These are phyloP conservation scores for Xylariaceae sp. DNA, from an alignment of 2,329 filamentous ascomycete genomes.

Conservation along the genomic window DNA sequence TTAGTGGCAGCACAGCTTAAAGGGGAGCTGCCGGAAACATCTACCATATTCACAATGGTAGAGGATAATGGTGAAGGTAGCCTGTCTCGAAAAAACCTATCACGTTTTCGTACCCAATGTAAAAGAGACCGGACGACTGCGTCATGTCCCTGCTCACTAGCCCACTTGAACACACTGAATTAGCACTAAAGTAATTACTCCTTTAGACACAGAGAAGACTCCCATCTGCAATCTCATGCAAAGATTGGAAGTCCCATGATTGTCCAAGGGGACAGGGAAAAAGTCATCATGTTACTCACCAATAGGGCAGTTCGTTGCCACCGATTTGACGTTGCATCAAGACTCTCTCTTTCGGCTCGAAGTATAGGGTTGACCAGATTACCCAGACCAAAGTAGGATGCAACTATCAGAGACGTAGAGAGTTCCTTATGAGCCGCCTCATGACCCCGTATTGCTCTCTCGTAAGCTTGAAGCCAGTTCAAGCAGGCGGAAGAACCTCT, in stretches of 20 bases:
- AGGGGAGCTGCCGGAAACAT: conserved; percentile 1
- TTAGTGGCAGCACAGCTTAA: conserved; percentile 1
- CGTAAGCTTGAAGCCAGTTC: conserved; percentile 8
- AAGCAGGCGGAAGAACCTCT: neutral
- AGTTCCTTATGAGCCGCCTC: neutral
- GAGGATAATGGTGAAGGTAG: neutral
- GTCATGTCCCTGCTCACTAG: conserved; percentile 12
- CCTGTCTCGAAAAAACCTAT: conserved; percentile 57
- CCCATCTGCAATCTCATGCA: too few species aligned
- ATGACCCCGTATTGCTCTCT: neutral
- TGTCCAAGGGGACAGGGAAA: too few species aligned
- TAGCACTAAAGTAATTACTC: too few species aligned
- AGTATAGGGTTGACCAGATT: conserved; percentile 6
- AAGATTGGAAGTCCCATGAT: too few species aligned
- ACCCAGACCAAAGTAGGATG: conserved; percentile 11
- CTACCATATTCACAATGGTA: conserved; percentile 4
- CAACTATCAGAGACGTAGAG: conserved; percentile 9
- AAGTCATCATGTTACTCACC: too few species aligned
- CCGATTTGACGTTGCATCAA: neutral
- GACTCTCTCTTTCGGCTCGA: neutral
- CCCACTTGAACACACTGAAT: too few species aligned
- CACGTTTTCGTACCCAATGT: conserved; percentile 46
- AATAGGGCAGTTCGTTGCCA: conserved; percentile 10
- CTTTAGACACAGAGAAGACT: too few species aligned
- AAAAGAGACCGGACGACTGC: conserved; percentile 8